Evolutionary conservation across 306 rosid species (phyloP), one percentile per base, ranked within the genome.

Genomic region (Trifolium fragiferum): DNA sequence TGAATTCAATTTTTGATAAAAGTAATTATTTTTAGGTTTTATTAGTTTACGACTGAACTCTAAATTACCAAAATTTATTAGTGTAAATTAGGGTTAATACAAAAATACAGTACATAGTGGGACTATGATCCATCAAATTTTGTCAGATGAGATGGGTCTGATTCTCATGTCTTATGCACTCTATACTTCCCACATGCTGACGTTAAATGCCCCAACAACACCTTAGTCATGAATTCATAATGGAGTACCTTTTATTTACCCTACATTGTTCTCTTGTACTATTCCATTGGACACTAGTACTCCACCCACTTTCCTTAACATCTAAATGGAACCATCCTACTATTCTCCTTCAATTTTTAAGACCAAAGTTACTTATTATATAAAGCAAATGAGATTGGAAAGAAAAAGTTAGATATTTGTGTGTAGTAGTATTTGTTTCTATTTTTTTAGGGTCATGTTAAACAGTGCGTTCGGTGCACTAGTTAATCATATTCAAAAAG

Each of bases 161-260:
- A 75, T 76, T 75, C 80, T 75, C 18, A 70, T 75, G 74, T 76
- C 65, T 81, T 68, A 30, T 30, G 33, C 33, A 44, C 65, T 53
- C 55, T 50, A 23, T 49, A 74, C 72, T 60, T 43, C 59, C 58
- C 84, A 81, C 84, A 76, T 81, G 84, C 78, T 81, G 16, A 71
- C 78, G 78, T 81, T 81, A 81, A 38, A 71, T 76, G 71, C 40
- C 60, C 78, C 85, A 81, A 71, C 81, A 55, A 64, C 74, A 81
- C 10, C 21, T 50, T 50, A 25, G 30, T 25, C 30, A 25, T 25
- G 2, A 23, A 51, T 5, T 51, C 53, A 53, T 53, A 53, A 12
- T 47, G n/a, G n/a, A n/a, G n/a, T n/a, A 53, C 25, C n/a, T 10
- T 50, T 51, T 51, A 21, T 53, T 71, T 51, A 23, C 77, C 76